Conservation (phyloP, 345 rosid species). For the Cardamine chenopodiifolia region DNA sequence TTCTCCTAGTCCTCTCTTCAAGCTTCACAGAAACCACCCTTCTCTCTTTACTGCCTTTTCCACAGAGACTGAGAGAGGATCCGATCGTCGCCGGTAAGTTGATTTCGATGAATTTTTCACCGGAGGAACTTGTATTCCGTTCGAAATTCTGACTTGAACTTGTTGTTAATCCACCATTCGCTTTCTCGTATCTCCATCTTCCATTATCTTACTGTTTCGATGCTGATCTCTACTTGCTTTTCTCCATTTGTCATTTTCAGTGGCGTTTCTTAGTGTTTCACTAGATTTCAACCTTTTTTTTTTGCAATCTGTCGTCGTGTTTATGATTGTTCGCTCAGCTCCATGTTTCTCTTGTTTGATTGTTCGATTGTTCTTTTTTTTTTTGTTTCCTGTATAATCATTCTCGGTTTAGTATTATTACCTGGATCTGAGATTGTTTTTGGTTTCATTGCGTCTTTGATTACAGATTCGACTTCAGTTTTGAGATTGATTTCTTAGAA, state of each 20-base stretch:
- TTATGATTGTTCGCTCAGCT: slow-evolving; percentile 16
- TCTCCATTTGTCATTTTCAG: slow-evolving; percentile 1
- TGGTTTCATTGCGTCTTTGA: not conserved
- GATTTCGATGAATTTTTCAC: slow-evolving; percentile 15
- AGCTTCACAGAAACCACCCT: slow-evolving; percentile 42
- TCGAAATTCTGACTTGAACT: slow-evolving; percentile 28
- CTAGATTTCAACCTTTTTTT: slow-evolving; percentile 23
- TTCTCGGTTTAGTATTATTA: not conserved
- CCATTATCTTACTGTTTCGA: not conserved
- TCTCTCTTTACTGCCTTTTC: slow-evolving; percentile 29
- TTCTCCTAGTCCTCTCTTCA: slow-evolving; percentile 34
- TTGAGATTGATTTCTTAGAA: slow-evolving; percentile 6
- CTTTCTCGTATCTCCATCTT: slow-evolving; percentile 4
- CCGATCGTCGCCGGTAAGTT: slow-evolving; percentile 37
- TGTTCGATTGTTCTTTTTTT: not conserved
- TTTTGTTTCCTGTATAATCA: not conserved
- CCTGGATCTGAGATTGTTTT: slow-evolving; percentile 31
- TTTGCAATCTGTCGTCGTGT: not conserved
- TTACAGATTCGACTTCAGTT: slow-evolving; percentile 2
- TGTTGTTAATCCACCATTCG: slow-evolving; percentile 9
- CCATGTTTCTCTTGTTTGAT: not conserved
- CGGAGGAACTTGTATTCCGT: slow-evolving; percentile 9
- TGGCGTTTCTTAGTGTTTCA: slow-evolving; percentile 27
- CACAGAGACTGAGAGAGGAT: slow-evolving; percentile 22
- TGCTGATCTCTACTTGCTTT: slow-evolving; percentile 30